Conservation (phyloP, 768 basidiomycete species). For the Russula brevipes region DNA sequence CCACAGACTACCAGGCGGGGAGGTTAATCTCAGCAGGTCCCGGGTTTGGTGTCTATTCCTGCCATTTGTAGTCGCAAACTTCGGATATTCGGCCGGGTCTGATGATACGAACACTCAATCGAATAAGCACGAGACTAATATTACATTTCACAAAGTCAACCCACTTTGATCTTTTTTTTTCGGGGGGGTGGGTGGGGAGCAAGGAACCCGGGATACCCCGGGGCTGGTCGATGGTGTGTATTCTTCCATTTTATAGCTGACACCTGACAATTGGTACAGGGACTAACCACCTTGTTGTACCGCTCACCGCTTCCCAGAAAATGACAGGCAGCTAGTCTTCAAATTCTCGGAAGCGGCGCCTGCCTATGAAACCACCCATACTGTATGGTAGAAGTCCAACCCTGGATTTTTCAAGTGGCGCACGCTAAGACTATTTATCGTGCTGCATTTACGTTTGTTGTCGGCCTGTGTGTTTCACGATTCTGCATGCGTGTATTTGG, state of each 20-base stretch:
- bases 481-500: background rate
- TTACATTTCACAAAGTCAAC: background rate
- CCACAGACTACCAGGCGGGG: conserved; percentile 6
- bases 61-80: background rate
- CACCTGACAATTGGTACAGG: background rate
- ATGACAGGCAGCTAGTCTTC: background rate
- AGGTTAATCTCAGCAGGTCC: background rate
- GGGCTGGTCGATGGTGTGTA: background rate
- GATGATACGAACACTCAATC: background rate
- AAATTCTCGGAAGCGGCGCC: no score
- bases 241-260: background rate
- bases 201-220: no score
- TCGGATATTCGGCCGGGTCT: background rate
- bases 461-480: background rate
- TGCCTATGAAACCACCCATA: no score
- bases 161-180: background rate
- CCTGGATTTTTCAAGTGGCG: background rate
- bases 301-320: background rate
- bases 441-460: background rate
- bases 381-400: background rate
- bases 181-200: no score
- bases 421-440: background rate
- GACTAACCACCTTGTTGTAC: background rate
- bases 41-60: background rate
- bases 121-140: background rate